Percentiles rank a stretch among this genome's conserved stretches.
Evolutionary conservation across 148 eudicot genomes (phyloP).

Genomic region (Silene uniflora): DNA sequence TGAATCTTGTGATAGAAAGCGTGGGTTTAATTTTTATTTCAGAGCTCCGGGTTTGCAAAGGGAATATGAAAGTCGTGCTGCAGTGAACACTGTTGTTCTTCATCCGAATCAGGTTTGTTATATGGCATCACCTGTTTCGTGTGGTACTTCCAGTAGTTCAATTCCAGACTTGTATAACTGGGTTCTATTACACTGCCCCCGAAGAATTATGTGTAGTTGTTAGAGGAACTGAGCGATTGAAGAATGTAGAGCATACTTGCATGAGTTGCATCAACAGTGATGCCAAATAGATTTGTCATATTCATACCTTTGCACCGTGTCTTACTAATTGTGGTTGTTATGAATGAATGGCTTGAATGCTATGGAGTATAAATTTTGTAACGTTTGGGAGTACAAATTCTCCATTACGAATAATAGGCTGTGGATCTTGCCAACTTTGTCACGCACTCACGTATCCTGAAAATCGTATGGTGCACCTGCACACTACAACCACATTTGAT

Average conservation of each 20-base stretch:
- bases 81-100: conserved; percentile 93
- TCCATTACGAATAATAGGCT: too few species aligned
- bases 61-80: conserved; percentile 99
- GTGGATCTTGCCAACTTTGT: too few species aligned
- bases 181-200: neutral
- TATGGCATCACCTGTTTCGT: neutral
- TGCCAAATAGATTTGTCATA: too few species aligned
- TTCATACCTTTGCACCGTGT: too few species aligned
- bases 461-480: too few species aligned
- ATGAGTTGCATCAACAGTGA: neutral
- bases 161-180: neutral
- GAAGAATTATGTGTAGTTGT: neutral
- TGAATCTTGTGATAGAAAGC: neutral
- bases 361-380: too few species aligned
- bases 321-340: too few species aligned
- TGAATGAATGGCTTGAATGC: too few species aligned
- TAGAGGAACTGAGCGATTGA: neutral
- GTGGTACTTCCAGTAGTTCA: too few species aligned
- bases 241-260: neutral
- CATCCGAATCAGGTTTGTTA: conserved; percentile 88
- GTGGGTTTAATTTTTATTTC: conserved; percentile 4
- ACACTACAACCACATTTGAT: too few species aligned
- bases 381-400: too few species aligned
- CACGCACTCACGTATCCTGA: too few species aligned
- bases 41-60: conserved; percentile 98